Percentiles rank a stretch among this genome's conserved stretches.
phyloP scores from a whole-genome alignment of 805 yeast species.

The Hanseniaspora clermontiae region DNA sequence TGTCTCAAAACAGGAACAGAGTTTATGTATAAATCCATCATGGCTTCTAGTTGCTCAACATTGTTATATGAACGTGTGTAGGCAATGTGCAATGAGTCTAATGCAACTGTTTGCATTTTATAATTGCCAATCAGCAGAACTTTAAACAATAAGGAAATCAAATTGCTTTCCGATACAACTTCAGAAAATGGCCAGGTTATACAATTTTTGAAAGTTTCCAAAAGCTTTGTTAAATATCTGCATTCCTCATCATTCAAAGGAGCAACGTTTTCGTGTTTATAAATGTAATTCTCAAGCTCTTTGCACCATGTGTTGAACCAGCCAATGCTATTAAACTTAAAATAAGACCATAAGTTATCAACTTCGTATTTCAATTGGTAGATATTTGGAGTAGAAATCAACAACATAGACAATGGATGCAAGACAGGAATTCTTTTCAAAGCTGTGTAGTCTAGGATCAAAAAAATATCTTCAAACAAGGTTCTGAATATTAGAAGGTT shows the following conservation, averaged over 20 bases:
- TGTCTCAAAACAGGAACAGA: constrained; percentile 59
- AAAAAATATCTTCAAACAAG: constrained; percentile 81
- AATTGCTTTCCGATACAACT: constrained; percentile 52
- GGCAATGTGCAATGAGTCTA: constrained; percentile 80
- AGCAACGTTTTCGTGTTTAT: constrained; percentile 6
- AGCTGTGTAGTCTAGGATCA: constrained; percentile 85
- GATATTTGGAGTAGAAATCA: constrained; percentile 58
- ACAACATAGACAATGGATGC: constrained; percentile 71
- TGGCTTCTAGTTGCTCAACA: constrained; percentile 57
- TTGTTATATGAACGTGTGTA: constrained; percentile 64
- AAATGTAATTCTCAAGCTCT: constrained; percentile 23
- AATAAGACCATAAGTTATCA: constrained; percentile 35
- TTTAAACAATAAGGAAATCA: constrained; percentile 49
- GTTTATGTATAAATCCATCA: constrained; percentile 70
- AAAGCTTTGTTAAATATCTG: constrained; percentile 48
- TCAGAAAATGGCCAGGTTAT: constrained; percentile 82
- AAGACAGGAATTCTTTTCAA: constrained; percentile 63
- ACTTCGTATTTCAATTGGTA: constrained; percentile 49
- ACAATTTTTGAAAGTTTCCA: constrained; percentile 79
- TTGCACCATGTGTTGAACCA: constrained; percentile 73
- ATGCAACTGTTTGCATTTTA: constrained; percentile 64
- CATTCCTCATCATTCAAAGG: constrained; percentile 32
- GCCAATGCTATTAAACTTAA: constrained; percentile 59
- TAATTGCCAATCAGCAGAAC: constrained; percentile 49
- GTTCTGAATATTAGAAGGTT: constrained; percentile 69